phyloP scores from a whole-genome alignment of 108 stramenopile genomes.

The Phaeodactylum tricornutum region DNA sequence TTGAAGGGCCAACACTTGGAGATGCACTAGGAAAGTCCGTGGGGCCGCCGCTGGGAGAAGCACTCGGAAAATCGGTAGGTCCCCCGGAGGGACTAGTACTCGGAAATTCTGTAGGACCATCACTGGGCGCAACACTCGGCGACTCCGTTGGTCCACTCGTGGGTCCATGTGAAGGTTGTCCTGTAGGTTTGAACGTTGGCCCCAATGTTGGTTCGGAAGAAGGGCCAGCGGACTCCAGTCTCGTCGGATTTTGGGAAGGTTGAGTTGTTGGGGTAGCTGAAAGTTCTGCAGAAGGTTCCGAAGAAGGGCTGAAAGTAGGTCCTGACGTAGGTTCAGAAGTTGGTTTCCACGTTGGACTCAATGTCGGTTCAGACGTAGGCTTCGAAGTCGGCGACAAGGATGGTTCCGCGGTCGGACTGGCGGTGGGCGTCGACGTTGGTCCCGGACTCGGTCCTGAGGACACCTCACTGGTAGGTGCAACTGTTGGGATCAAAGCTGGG shows the following conservation, averaged over 20 bases:
- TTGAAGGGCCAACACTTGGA: conserved; percentile 1
- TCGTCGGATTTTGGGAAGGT: not conserved
- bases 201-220: not conserved
- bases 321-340: not conserved
- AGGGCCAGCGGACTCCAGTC: no score
- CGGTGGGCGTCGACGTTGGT: conserved; percentile 1
- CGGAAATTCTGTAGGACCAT: conserved; percentile 3
- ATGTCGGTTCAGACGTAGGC: conserved; percentile 6
- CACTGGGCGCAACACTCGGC: conserved; percentile 5
- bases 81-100: not conserved
- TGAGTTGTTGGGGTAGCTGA: not conserved
- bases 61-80: not conserved
- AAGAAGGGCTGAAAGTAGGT: not conserved
- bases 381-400: not conserved
- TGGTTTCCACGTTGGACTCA: conserved; percentile 1
- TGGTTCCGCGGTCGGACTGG: not conserved
- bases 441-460: not conserved
- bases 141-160: not conserved
- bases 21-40: not conserved
- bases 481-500: conserved; percentile 2
- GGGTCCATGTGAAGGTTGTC: not conserved
- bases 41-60: not conserved
- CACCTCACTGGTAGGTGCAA: not conserved
- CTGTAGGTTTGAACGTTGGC: not conserved
- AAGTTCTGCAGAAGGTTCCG: not conserved